These are phyloP conservation scores for Colletotrichum liaoningense DNA, from an alignment of 2,329 filamentous ascomycete species.

Conservation along the genomic window DNA sequence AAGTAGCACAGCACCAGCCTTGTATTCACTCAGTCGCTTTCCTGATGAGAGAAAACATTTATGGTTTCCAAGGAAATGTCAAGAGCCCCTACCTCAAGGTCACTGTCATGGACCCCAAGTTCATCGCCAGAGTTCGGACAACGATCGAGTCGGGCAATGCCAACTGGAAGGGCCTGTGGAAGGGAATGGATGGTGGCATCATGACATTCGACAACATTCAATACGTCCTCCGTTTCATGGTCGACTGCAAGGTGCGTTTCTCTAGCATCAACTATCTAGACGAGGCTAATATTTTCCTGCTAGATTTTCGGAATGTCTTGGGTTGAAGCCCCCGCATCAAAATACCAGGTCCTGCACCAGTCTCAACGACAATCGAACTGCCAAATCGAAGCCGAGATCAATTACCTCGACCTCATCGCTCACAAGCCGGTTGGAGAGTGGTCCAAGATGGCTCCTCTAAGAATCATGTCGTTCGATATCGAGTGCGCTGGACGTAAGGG, in stretches of 20 bases:
- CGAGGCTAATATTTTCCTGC: conserved; percentile 7
- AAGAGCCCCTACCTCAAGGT: conserved; percentile 95
- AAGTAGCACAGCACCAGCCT: conserved; percentile 78
- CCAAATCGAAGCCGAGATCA: conserved; percentile 91
- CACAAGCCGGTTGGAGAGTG: conserved; percentile 93
- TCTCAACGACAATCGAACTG: conserved; percentile 86
- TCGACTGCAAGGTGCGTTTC: conserved; percentile 83
- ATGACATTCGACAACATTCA: conserved; percentile 96
- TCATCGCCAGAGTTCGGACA: conserved; percentile 79
- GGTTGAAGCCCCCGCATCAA: conserved; percentile 84
- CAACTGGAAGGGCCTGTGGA: conserved; percentile 95
- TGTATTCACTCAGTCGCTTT: conserved; percentile 85
- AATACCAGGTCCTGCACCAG: conserved; percentile 77
- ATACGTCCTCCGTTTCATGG: conserved; percentile 97
- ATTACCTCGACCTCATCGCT: conserved; percentile 85
- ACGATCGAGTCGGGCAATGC: conserved; percentile 80
- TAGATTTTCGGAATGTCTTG: conserved; percentile 95
- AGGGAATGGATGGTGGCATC: conserved; percentile 74
- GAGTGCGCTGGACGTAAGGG: conserved; percentile 98
- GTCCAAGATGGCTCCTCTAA: conserved; percentile 96
- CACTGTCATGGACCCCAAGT: conserved; percentile 89
- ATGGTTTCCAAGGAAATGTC: conserved; percentile 92
- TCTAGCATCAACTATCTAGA: too few relatives aligned
- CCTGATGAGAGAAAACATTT: conserved; percentile 89
- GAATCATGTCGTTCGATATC: conserved; percentile 96